phyloP scores from a whole-genome alignment of 139 green algal species.

The Micractinium sp. region DNA sequence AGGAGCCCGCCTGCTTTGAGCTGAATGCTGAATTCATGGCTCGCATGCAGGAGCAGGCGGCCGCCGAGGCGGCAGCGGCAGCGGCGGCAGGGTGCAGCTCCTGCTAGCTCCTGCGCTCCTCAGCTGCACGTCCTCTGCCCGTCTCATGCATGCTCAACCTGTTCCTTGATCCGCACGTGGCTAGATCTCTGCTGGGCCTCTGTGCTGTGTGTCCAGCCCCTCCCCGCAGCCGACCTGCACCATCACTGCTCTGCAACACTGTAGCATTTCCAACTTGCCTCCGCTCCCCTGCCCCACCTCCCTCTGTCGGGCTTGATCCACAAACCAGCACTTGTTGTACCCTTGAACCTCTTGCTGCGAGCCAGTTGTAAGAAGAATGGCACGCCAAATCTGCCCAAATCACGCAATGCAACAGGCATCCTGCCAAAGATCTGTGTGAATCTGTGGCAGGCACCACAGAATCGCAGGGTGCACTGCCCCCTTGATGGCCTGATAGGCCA shows the following conservation, averaged over 20 bases:
- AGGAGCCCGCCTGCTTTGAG: constrained; percentile 62
- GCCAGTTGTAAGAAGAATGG: no score
- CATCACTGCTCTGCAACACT: not conserved
- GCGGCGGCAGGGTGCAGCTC: not conserved
- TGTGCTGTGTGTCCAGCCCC: not conserved
- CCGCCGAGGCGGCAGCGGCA: not conserved
- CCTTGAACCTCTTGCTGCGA: no score
- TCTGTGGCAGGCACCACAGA: no score
- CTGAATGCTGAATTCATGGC: constrained; percentile 91
- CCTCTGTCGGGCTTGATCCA: no score
- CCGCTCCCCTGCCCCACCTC: no score
- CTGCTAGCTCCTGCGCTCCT: not conserved
- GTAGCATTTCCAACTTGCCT: no score
- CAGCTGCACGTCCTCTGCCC: not conserved
- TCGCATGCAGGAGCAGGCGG: constrained; percentile 63
- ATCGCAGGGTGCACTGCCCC: no score
- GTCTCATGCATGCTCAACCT: not conserved
- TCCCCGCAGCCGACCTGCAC: not conserved
- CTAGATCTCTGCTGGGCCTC: not conserved
- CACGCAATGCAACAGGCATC: no score
- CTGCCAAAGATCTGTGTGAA: no score
- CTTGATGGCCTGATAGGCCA: no score
- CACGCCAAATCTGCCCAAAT: no score
- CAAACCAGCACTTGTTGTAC: no score
- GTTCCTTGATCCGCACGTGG: not conserved